Conservation (phyloP, 2,329 filamentous ascomycete genomes). For the Cercospora nicotianae region DNA sequence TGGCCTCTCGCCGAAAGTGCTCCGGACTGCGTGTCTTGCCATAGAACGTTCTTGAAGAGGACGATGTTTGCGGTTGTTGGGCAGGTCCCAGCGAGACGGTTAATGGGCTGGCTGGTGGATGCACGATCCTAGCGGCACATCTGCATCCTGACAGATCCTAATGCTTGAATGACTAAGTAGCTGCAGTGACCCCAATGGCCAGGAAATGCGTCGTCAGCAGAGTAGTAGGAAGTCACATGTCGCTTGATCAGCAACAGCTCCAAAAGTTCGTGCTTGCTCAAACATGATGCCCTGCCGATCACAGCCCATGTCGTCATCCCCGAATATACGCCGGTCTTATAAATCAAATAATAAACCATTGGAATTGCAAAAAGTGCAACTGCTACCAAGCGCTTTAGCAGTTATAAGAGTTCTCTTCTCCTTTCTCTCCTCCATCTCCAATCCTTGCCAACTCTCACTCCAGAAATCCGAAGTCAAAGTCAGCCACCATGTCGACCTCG, state of each 20-base stretch:
- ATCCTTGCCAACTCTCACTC: background rate
- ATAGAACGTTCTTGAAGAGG: background rate
- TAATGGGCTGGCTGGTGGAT: background rate
- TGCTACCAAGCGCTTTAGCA: background rate
- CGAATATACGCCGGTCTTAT: slow-evolving; percentile 4
- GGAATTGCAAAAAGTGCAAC: background rate
- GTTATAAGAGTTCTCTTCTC: slow-evolving; percentile 1
- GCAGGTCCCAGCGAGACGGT: background rate
- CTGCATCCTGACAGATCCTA: background rate
- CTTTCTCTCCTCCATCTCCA: background rate
- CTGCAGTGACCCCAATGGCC: background rate
- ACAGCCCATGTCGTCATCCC: slow-evolving; percentile 10
- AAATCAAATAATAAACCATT: slow-evolving; percentile 7
- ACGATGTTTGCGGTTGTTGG: background rate
- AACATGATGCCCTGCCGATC: background rate
- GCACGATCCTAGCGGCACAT: background rate
- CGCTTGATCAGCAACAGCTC: background rate
- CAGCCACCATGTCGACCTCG: slow-evolving; percentile 27
- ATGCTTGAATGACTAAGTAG: background rate
- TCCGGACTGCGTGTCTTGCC: background rate
- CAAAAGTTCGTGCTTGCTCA: background rate
- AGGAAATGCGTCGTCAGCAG: background rate
- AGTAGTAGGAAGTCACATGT: background rate
- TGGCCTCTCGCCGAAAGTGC: background rate
- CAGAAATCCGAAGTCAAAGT: background rate